Evolutionary conservation across 805 yeast genomes (phyloP).

Genomic region (Myxozyma melibiosi): DNA sequence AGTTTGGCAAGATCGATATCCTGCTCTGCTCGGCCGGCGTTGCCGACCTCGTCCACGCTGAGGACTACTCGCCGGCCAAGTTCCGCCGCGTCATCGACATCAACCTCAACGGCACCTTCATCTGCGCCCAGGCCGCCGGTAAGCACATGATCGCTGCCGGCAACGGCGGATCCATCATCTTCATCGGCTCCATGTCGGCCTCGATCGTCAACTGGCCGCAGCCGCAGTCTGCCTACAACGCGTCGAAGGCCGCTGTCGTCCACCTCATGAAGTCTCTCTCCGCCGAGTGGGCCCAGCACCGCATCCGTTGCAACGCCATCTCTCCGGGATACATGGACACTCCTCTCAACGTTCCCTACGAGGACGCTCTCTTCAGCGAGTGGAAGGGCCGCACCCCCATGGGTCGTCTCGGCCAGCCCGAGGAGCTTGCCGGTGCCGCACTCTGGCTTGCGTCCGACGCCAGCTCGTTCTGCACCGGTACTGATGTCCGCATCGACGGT

Average conservation of each 20-base stretch:
- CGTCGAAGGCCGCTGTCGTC: slow-evolving; percentile 71
- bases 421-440: slow-evolving; percentile 64
- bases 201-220: slow-evolving; percentile 73
- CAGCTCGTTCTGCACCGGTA: slow-evolving; percentile 65
- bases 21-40: slow-evolving; percentile 69
- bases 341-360: slow-evolving; percentile 63
- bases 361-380: slow-evolving; percentile 50
- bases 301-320: slow-evolving; percentile 66
- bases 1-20: slow-evolving; percentile 58
- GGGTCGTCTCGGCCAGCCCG: slow-evolving; percentile 71
- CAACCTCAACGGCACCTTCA: slow-evolving; percentile 66
- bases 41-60: slow-evolving; percentile 69
- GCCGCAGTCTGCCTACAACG: slow-evolving; percentile 70
- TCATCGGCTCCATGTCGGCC: slow-evolving; percentile 73
- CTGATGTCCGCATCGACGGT: slow-evolving; percentile 67
- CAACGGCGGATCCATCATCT: slow-evolving; percentile 59
- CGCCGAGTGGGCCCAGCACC: slow-evolving; percentile 71
- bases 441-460: slow-evolving; percentile 63
- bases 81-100: slow-evolving; percentile 66
- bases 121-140: slow-evolving; percentile 67
- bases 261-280: slow-evolving; percentile 70
- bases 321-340: slow-evolving; percentile 74
- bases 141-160: slow-evolving; percentile 63
- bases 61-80: slow-evolving; percentile 64
- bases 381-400: slow-evolving; percentile 68